Base-by-base conservation (phyloP, 2,329 filamentous ascomycete genomes). In the Colletotrichum tanaceti region DNA sequence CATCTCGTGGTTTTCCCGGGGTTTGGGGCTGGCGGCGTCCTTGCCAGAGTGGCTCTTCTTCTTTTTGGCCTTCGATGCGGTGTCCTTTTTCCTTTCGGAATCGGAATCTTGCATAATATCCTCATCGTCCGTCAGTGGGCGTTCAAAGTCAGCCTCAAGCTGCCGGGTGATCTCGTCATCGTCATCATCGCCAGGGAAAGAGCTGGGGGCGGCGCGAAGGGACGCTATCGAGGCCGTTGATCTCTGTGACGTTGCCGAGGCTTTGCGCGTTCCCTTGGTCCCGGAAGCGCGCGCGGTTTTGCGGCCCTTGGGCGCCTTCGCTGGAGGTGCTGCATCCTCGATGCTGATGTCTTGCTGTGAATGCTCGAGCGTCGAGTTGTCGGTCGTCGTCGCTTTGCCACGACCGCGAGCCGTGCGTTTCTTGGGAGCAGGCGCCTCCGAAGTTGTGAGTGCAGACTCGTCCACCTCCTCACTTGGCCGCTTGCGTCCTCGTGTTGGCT, bases 81-180 rank as follows among this genome's bases (percentile, higher is more conserved):
- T 75, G 0, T 74, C 74, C 58, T 79, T 81, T 14, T 76, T 77
- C 50, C 79, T 77, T 71, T 83, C 83, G 0, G 81, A 80, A 57
- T 85, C 84, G 6, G 82, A 85, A 65, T 85, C 81, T 6, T 79
- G 78, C 5, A 78, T 79, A 9, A 83, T 77, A 41, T 83, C 82
- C 52, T 88, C 87, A 16, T 86, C 84, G 38, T 89, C 85, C 2
- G 83, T 84, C 32, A 86, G 74, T 1, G 84, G 86, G 38, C 83
- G 81, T 50, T 90, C 87, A 11, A 92, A 82, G 65, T 91, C 90
- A 2, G 86, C 88, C 73, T 91, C 86, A 1, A 93, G 80, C 57
- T 88, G 87, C 24, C 86, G 85, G 59, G 93, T 89, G 44, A 92
- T 85, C 71, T 91, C 90, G 1, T 89, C 86, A 69, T 92, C 89